These are phyloP conservation scores for Dictyostelium intermedium DNA, from an alignment of 78 protist species.

Conservation along the genomic window DNA sequence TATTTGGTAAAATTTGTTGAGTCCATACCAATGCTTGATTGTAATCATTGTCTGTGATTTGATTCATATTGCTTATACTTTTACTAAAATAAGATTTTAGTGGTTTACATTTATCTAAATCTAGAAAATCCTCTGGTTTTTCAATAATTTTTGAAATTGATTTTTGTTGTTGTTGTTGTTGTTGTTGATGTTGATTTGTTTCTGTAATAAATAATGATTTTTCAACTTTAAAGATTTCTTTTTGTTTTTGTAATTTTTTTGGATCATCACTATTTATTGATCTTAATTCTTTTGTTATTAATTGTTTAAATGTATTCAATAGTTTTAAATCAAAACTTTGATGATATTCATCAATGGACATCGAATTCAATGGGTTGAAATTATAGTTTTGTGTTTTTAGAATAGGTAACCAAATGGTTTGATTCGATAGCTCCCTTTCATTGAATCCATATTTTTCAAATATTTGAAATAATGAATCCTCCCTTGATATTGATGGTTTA, in stretches of 20 bases:
- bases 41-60: not conserved
- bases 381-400: not conserved
- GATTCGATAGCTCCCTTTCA: not conserved
- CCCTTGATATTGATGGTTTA: not conserved
- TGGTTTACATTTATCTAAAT: conserved; percentile 1
- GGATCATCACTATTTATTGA: not conserved
- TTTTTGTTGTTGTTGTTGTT: not conserved
- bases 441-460: conserved; percentile 19
- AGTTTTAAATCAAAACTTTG: not conserved
- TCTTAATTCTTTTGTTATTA: not conserved
- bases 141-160: not conserved
- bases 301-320: not conserved
- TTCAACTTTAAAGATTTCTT: not conserved
- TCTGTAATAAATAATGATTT: conserved; percentile 1
- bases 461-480: conserved; percentile 12
- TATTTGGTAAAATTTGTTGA: conserved; percentile 49
- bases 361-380: not conserved
- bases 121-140: not conserved
- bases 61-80: not conserved
- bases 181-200: not conserved
- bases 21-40: conserved; percentile 16
- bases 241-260: not conserved
- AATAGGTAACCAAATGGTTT: conserved; percentile 7
- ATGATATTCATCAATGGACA: not conserved
- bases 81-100: not conserved